Conservation (phyloP, 192 early-diverging fungal genomes). For the Mortierella claussenii region DNA sequence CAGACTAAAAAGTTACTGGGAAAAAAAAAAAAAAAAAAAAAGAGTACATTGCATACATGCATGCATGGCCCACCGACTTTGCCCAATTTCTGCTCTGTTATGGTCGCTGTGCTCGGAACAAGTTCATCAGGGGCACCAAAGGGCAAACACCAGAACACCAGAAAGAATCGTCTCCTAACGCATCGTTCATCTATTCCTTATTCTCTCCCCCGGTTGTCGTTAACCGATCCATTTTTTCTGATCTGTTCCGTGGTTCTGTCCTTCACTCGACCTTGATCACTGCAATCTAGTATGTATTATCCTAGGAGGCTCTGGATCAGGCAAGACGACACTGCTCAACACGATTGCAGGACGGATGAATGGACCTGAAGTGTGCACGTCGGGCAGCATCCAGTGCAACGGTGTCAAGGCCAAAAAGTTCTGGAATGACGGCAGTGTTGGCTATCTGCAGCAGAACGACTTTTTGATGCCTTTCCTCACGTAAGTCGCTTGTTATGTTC, state of each 20-base stretch:
- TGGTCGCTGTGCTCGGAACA: too few relatives aligned
- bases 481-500: constrained; percentile 11
- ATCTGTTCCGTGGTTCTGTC: too few relatives aligned
- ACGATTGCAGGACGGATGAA: constrained; percentile 74
- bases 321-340: constrained; percentile 83
- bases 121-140: too few relatives aligned
- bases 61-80: too few relatives aligned
- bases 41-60: too few relatives aligned
- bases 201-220: not conserved
- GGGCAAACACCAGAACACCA: too few relatives aligned
- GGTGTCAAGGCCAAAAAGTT: constrained; percentile 53
- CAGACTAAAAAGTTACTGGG: too few relatives aligned
- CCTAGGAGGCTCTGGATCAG: constrained; percentile 84
- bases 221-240: constrained; percentile 37
- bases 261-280: too few relatives aligned
- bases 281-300: constrained; percentile 83
- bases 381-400: constrained; percentile 61
- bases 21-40: too few relatives aligned
- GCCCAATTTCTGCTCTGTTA: too few relatives aligned
- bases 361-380: constrained; percentile 55
- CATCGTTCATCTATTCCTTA: not conserved
- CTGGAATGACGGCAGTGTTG: constrained; percentile 52
- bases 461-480: constrained; percentile 53
- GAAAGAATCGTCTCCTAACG: too few relatives aligned
- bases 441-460: constrained; percentile 51